These are phyloP conservation scores for Myrica gale DNA, from an alignment of 306 rosid species.

Conservation along the genomic window DNA sequence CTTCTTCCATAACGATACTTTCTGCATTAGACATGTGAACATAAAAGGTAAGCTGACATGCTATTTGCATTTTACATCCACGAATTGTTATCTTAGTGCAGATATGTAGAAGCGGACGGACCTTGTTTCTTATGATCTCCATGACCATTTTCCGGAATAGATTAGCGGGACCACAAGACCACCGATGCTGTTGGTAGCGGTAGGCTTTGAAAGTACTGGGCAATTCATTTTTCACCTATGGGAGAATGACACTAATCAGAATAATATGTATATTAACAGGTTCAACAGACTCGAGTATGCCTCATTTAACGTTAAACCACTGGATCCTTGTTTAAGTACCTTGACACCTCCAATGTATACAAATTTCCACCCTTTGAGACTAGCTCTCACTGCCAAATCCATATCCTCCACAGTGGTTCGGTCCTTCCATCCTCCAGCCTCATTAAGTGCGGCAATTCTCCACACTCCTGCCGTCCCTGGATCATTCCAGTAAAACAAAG, in stretches of 20 bases:
- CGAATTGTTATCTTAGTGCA: not conserved
- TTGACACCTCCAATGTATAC: constrained; percentile 58
- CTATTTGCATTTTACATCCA: not conserved
- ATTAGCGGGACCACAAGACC: constrained; percentile 98
- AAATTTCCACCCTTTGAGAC: constrained; percentile 95
- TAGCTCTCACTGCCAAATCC: constrained; percentile 87
- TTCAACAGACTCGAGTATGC: not conserved
- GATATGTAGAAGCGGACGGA: constrained; percentile 17
- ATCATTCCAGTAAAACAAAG: not conserved
- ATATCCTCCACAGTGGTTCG: constrained; percentile 92
- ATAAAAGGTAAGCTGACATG: constrained; percentile 4
- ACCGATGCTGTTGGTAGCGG: constrained; percentile 82
- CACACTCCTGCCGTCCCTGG: constrained; percentile 93
- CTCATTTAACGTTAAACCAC: not conserved
- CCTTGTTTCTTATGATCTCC: constrained; percentile 79
- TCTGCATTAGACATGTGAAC: constrained; percentile 47
- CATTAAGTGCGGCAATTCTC: constrained; percentile 80
- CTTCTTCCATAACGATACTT: constrained; percentile 73
- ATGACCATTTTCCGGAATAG: constrained; percentile 70
- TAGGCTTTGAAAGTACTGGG: constrained; percentile 96
- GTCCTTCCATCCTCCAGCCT: constrained; percentile 95
- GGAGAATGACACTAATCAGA: not conserved
- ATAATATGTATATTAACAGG: not conserved
- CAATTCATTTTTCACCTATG: constrained; percentile 76
- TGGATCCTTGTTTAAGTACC: constrained; percentile 29